These are phyloP conservation scores for Stenocarpella maydis DNA, from an alignment of 2,329 filamentous ascomycete genomes.

Conservation along the genomic window DNA sequence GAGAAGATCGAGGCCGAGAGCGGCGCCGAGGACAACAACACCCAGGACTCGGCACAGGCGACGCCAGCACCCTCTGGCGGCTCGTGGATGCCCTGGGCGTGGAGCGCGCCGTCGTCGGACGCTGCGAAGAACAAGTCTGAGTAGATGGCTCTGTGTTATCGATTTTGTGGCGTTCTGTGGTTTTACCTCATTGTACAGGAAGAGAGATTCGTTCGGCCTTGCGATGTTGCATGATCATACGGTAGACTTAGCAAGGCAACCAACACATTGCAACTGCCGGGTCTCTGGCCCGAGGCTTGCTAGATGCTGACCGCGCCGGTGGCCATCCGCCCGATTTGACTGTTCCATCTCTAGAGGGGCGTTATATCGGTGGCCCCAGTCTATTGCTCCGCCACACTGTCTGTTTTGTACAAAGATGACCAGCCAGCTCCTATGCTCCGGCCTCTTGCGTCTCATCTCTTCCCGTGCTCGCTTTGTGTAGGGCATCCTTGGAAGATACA, in stretches of 20 bases:
- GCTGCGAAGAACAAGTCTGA: constrained; percentile 42
- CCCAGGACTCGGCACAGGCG: constrained; percentile 40
- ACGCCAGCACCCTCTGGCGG: constrained; percentile 44
- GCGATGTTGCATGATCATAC: constrained; percentile 16
- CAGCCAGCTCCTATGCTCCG: neutral
- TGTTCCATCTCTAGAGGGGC: constrained; percentile 1
- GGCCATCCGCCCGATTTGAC: neutral
- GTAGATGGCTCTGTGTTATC: constrained; percentile 14
- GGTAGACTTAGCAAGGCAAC: constrained; percentile 23
- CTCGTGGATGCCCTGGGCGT: constrained; percentile 59
- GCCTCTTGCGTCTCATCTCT: neutral
- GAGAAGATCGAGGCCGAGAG: constrained; percentile 86
- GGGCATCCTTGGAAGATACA: neutral
- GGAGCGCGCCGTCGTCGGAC: constrained; percentile 44
- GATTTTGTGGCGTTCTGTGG: neutral
- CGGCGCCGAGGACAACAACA: constrained; percentile 60
- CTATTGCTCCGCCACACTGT: neutral
- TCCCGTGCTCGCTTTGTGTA: neutral
- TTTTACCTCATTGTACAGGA: neutral
- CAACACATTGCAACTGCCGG: neutral
- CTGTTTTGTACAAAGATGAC: neutral
- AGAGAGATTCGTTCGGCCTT: neutral
- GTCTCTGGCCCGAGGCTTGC: neutral
- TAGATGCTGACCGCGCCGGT: neutral
- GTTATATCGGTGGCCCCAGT: constrained; percentile 19